Evolutionary conservation across 495 filamentous ascomycete species (phyloP), one percentile per base, ranked within the genome.

Genomic region (Darksidea phi): DNA sequence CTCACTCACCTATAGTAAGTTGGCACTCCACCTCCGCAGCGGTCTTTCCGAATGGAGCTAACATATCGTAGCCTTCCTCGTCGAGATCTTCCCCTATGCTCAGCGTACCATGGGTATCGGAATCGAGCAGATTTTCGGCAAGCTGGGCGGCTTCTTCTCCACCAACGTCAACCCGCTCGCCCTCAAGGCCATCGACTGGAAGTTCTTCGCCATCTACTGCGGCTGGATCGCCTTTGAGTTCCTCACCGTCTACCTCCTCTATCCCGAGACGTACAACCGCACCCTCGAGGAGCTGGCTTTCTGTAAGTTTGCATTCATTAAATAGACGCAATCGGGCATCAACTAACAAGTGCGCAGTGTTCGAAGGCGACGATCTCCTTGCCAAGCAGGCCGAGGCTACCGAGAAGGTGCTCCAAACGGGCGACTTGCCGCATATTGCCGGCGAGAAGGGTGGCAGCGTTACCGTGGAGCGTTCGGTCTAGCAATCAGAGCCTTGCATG

Each of bases 151-250:
- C 23, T 68, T 68, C 52, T 68, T 68, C 61, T 49, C 55, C 24
- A 65, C 48, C 12, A 78, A 79, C 58, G 76, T 80, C 63, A 80
- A 80, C 69, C 77, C 78, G 0, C 71, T 80, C 24, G 77, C 74
- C 0, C 66, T 80, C n/a, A 55, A 63, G n/a, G 48, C 45, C n/a
- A 61, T 65, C 37, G 50, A 52, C 13, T 72, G 70, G 67, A 70
- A 72, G 57, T 72, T 67, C 57, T 68, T 68, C 42, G 57, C 67
- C 32, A 55, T 67, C 28, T 73, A 71, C 28, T 71, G 67, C 48
- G 59, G 48, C 55, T 64, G 66, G 66, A 51, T 74, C 41, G 57
- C 66, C 15, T 49, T 72, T n/a, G 64, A 73, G 58, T 57, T 57
- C 48, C n/a, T 63, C 6, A 36, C 54, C 26, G 67, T 74, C 12